These are phyloP conservation scores for Arbutus unedo DNA, from an alignment of 148 eudicot genomes.

Conservation along the genomic window DNA sequence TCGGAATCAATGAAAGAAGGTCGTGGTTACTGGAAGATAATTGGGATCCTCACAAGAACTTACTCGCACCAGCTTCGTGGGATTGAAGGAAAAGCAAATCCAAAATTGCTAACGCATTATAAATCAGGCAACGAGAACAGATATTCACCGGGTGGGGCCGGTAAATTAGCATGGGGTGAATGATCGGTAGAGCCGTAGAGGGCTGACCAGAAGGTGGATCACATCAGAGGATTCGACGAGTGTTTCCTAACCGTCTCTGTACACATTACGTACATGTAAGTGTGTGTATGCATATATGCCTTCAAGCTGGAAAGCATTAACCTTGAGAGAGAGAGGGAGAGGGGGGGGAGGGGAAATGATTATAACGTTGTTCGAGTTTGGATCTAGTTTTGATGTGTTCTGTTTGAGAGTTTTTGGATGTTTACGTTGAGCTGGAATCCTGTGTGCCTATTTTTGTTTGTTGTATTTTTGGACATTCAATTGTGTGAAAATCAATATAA, in stretches of 20 bases:
- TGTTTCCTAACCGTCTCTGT: neutral
- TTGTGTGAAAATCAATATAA: too few species aligned
- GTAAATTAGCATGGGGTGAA: neutral
- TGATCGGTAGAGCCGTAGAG: neutral
- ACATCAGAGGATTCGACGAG: slow-evolving; percentile 11
- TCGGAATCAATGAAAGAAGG: neutral
- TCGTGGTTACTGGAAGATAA: neutral
- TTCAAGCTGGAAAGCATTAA: neutral
- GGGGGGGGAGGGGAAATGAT: neutral
- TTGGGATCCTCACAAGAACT: neutral
- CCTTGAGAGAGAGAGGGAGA: neutral
- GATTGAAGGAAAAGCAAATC: neutral
- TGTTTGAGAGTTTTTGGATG: neutral
- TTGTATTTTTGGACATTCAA: too few species aligned
- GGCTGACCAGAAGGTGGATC: slow-evolving; percentile 6
- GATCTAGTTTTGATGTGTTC: neutral
- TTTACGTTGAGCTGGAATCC: neutral
- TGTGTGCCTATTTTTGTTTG: neutral
- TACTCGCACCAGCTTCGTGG: neutral
- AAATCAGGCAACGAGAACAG: neutral
- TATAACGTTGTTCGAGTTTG: neutral
- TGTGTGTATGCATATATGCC: neutral
- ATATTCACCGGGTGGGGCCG: neutral
- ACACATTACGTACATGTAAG: neutral
- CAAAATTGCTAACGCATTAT: neutral